Evolutionary conservation across 2,329 filamentous ascomycete genomes (phyloP), one percentile per base, ranked within the genome.

Genomic region (Alternaria novae-zelandiae): DNA sequence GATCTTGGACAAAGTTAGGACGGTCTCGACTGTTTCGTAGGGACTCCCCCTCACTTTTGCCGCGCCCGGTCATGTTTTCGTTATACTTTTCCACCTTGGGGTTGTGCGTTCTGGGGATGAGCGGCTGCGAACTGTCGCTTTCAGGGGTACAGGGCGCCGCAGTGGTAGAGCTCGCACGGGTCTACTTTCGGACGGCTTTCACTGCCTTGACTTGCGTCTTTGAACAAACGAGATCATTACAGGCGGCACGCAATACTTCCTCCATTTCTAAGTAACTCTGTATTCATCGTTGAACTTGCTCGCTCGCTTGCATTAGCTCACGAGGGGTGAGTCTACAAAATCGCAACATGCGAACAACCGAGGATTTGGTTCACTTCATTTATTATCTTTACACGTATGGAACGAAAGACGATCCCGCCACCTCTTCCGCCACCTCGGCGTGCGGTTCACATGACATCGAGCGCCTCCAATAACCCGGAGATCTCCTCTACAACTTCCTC

Each of bases 401-500:
- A n/a, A n/a, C n/a, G n/a, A n/a, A n/a, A n/a, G n/a, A n/a, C n/a
- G n/a, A n/a, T n/a, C n/a, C n/a, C n/a, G n/a, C n/a, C n/a, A n/a
- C n/a, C n/a, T n/a, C n/a, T n/a, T n/a, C n/a, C n/a, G n/a, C n/a
- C n/a, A n/a, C n/a, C n/a, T n/a, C n/a, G n/a, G 28, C 4, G 28
- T 30, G 47, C 47, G 26, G 7, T 28, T 30, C 20, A 50, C 17
- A 20, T 17, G n/a, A 28, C 26, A 28, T 17, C 20, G 25, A 21
- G 47, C 26, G 47, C n/a, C 26, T 50, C 47, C 23, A 50, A 30
- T 11, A 50, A 28, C 15, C 25, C 47, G 13, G 26, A 50, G 28
- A 53, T 26, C 36, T 54, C 47, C 23, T 54, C 56, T 20, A 44
- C 20, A n/a, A 59, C 47, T 5, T 66, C 57, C 0, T 62, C 56